Percentiles rank a stretch among this genome's conserved stretches.
Evolutionary conservation across 371 early-diverging fungal genomes (phyloP).

Genomic region (Rhizopus stolonifer): DNA sequence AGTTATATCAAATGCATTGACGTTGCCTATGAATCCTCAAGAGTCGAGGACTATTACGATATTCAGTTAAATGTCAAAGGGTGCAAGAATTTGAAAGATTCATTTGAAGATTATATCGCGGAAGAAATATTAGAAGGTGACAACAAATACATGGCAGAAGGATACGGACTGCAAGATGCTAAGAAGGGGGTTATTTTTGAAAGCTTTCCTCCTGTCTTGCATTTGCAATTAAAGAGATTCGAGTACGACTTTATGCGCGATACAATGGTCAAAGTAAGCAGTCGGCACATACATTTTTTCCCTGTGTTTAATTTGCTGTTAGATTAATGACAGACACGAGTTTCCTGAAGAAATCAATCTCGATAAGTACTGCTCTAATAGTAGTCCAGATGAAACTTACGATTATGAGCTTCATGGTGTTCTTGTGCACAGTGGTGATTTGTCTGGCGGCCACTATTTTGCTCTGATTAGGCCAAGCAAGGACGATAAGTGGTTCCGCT

Average conservation of each 20-base stretch:
- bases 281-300: too few relatives aligned
- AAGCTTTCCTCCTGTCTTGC: slow-evolving; percentile 94
- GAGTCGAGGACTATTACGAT: slow-evolving; percentile 79
- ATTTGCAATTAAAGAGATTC: slow-evolving; percentile 97
- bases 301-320: slow-evolving; percentile 8
- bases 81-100: slow-evolving; percentile 83
- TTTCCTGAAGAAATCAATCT: slow-evolving; percentile 93
- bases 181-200: slow-evolving; percentile 95
- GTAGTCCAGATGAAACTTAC: slow-evolving; percentile 69
- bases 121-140: slow-evolving; percentile 96
- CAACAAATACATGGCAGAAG: slow-evolving; percentile 97
- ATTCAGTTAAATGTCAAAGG: slow-evolving; percentile 96
- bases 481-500: slow-evolving; percentile 88
- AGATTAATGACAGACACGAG: slow-evolving; percentile 98
- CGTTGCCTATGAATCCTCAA: slow-evolving; percentile 92
- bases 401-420: slow-evolving; percentile 91
- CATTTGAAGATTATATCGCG: slow-evolving; percentile 87
- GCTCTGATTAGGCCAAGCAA: slow-evolving; percentile 83
- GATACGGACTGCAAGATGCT: slow-evolving; percentile 95
- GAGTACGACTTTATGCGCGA: slow-evolving; percentile 96
- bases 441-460: slow-evolving; percentile 98
- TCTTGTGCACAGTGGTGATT: slow-evolving; percentile 96
- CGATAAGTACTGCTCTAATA: slow-evolving; percentile 76
- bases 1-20: slow-evolving; percentile 93
- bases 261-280: slow-evolving; percentile 87